Percentiles rank a stretch among this genome's conserved stretches.
Conservation (phyloP, 2,329 filamentous ascomycete genomes). For the Botrytis hyacinthi region DNA sequence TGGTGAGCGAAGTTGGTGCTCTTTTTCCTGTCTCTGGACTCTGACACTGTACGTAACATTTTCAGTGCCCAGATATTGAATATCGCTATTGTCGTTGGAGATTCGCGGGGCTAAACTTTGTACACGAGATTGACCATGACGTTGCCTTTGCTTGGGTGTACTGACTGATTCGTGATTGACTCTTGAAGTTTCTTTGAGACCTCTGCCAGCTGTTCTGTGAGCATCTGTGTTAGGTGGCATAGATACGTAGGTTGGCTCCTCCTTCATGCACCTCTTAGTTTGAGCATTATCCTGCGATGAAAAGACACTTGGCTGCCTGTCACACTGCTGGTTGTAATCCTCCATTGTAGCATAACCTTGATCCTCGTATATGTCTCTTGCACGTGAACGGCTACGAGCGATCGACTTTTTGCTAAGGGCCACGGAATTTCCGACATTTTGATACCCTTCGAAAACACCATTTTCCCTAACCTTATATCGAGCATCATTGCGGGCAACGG, state of each 20-base stretch:
- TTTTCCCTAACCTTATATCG: neutral
- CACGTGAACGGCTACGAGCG: neutral
- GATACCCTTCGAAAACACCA: neutral
- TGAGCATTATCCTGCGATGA: neutral
- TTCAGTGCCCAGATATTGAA: neutral
- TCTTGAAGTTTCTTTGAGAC: neutral
- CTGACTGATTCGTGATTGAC: neutral
- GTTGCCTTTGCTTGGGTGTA: neutral
- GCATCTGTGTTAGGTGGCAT: neutral
- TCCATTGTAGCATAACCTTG: neutral
- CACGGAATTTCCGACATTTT: no score
- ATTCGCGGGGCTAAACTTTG: neutral
- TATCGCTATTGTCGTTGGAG: neutral
- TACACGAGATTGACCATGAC: neutral
- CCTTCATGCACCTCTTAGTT: neutral
- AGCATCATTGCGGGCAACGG: neutral
- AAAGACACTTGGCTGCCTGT: neutral
- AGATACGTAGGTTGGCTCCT: neutral
- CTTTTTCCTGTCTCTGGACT: neutral
- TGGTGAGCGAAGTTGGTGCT: neutral
- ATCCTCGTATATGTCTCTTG: neutral
- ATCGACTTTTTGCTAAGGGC: neutral
- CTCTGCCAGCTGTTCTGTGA: neutral
- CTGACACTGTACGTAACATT: neutral
- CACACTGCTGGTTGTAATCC: neutral